These are phyloP conservation scores for Castanea crenata DNA, from an alignment of 306 rosid species.

Conservation along the genomic window DNA sequence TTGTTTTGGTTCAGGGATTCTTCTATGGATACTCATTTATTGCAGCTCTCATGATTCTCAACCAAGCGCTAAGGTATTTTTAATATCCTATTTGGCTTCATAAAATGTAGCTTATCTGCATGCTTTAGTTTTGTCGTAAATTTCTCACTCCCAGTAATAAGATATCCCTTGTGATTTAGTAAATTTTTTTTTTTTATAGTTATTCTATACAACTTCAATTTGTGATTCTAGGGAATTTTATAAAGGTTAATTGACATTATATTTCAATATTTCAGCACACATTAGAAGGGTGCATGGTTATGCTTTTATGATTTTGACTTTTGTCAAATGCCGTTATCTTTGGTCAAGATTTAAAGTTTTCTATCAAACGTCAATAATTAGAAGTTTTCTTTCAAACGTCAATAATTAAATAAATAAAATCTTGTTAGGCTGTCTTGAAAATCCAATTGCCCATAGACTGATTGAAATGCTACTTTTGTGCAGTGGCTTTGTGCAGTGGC, in stretches of 20 bases:
- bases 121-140: conserved; percentile 6
- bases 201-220: neutral
- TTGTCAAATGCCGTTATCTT: neutral
- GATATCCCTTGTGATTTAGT: neutral
- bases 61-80: conserved; percentile 86
- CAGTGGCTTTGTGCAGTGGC: conserved; percentile 90
- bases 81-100: conserved; percentile 8
- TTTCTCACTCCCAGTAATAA: conserved; percentile 16
- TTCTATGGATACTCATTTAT: conserved; percentile 86
- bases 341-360: neutral
- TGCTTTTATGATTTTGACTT: neutral
- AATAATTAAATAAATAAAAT: neutral
- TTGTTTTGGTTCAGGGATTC: conserved; percentile 63
- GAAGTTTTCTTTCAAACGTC: neutral
- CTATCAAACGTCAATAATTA: neutral
- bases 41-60: conserved; percentile 83
- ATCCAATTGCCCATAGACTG: neutral
- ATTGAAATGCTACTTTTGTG: conserved; percentile 16
- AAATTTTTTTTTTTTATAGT: neutral
- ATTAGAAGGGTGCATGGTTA: neutral
- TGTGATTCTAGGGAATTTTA: neutral
- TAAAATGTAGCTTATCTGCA: conserved; percentile 7
- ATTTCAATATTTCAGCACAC: neutral
- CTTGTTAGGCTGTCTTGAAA: neutral
- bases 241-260: neutral